A percentile compares a stretch with the other conserved stretches of the same genome.
These are phyloP conservation scores for Condylostoma magnum DNA, from an alignment of 169 alveolate species.

Conservation along the genomic window DNA sequence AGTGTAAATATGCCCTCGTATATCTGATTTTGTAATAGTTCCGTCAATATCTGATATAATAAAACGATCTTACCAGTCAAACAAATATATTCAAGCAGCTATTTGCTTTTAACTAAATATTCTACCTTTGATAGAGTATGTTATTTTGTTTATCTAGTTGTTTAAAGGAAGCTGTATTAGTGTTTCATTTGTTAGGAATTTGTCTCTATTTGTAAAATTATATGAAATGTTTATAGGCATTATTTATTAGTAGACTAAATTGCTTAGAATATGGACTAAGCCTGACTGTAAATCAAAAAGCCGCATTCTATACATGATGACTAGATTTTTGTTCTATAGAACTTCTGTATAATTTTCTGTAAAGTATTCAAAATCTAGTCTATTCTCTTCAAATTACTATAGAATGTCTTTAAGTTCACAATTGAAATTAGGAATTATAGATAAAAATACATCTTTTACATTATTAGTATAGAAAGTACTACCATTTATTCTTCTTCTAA, in stretches of 20 bases:
- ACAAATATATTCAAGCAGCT: constrained; percentile 89
- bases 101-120: constrained; percentile 91
- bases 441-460: not conserved
- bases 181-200: not conserved
- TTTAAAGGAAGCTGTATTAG: constrained; percentile 61
- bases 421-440: not conserved
- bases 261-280: not conserved
- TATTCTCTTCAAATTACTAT: constrained; percentile 4
- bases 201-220: not conserved
- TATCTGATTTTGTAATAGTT: constrained; percentile 93
- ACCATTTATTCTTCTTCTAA: not conserved
- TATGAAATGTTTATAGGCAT: not conserved
- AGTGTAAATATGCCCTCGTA: constrained; percentile 96
- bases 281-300: not conserved
- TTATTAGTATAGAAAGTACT: not conserved
- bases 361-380: constrained; percentile 14
- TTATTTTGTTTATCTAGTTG: constrained; percentile 87
- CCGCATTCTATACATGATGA: not conserved
- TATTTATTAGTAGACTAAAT: not conserved
- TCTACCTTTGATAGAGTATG: constrained; percentile 85
- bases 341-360: not conserved
- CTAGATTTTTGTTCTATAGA: not conserved
- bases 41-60: constrained; percentile 98
- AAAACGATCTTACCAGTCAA: constrained; percentile 91
- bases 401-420: not conserved